Evolutionary conservation across 1,284 basidiomycete genomes (phyloP).

Genomic region (Ganoderma resinaceum): DNA sequence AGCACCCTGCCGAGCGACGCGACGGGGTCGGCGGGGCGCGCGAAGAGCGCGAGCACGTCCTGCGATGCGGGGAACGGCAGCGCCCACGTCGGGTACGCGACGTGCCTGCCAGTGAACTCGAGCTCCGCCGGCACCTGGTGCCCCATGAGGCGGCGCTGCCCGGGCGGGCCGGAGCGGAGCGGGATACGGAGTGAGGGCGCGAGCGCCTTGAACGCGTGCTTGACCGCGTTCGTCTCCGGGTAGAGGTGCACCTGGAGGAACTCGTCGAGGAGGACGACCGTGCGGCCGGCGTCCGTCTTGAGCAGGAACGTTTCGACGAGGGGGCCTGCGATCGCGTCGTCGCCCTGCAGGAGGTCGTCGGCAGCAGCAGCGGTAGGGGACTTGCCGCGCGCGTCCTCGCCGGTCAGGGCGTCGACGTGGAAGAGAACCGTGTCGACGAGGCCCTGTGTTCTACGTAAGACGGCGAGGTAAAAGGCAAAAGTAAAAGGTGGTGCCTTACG

Average conservation of each 20-base stretch:
- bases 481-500: constrained; percentile 47
- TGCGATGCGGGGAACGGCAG: constrained; percentile 61
- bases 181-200: constrained; percentile 60
- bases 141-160: constrained; percentile 57
- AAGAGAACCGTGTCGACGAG: constrained; percentile 76
- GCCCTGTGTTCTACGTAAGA: constrained; percentile 43
- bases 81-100: constrained; percentile 73
- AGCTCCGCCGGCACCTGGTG: constrained; percentile 56
- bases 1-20: constrained; percentile 87
- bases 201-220: constrained; percentile 49
- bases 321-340: constrained; percentile 64
- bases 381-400: constrained; percentile 54
- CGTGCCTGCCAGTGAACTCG: constrained; percentile 52
- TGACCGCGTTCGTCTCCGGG: constrained; percentile 58
- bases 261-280: constrained; percentile 71
- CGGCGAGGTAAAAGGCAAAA: neutral
- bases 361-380: constrained; percentile 23
- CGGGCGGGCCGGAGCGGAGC: constrained; percentile 52
- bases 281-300: constrained; percentile 49
- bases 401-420: constrained; percentile 83
- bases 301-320: constrained; percentile 66
- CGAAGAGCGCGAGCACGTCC: constrained; percentile 58
- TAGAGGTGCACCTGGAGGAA: constrained; percentile 73
- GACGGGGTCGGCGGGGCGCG: constrained; percentile 57
- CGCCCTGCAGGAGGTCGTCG: constrained; percentile 56